Conservation (phyloP, 2,329 filamentous ascomycete species). For the Arthrobotrys entomopaga region DNA sequence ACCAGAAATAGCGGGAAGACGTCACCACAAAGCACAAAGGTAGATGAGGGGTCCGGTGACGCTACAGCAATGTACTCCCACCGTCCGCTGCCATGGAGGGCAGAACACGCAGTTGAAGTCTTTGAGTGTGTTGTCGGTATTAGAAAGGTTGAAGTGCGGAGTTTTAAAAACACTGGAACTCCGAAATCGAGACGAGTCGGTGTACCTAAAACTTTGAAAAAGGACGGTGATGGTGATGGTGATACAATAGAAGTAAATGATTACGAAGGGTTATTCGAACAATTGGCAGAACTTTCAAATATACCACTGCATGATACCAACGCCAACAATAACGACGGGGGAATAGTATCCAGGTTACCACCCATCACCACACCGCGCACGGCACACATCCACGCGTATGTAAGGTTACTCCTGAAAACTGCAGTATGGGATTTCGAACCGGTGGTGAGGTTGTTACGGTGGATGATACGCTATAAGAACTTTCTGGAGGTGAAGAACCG, state of each 20-base stretch:
- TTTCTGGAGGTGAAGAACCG: conserved; percentile 45
- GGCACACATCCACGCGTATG: conserved; percentile 43
- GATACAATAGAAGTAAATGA: not conserved
- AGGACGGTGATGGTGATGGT: not conserved
- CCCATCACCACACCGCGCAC: conserved; percentile 35
- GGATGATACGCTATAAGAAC: conserved; percentile 36
- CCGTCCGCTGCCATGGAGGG: conserved; percentile 17
- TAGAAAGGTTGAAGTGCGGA: not conserved
- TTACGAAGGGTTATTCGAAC: conserved; percentile 21
- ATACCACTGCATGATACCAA: not conserved
- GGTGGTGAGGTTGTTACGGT: conserved; percentile 25
- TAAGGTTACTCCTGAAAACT: conserved; percentile 33
- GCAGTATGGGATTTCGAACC: conserved; percentile 30
- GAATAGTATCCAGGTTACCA: conserved; percentile 31
- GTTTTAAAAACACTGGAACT: conserved; percentile 10
- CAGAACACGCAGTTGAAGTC: conserved; percentile 22
- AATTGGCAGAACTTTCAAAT: conserved; percentile 1
- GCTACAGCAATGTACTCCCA: not conserved
- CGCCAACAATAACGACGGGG: too few relatives aligned
- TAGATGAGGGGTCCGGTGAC: not conserved
- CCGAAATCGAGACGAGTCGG: not conserved
- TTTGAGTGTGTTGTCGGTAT: conserved; percentile 37
- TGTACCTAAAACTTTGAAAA: not conserved
- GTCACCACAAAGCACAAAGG: not conserved
- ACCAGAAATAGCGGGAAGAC: not conserved